These are phyloP conservation scores for Phaeoacremonium minimum DNA, from an alignment of 2,329 filamentous ascomycete genomes.

Conservation along the genomic window DNA sequence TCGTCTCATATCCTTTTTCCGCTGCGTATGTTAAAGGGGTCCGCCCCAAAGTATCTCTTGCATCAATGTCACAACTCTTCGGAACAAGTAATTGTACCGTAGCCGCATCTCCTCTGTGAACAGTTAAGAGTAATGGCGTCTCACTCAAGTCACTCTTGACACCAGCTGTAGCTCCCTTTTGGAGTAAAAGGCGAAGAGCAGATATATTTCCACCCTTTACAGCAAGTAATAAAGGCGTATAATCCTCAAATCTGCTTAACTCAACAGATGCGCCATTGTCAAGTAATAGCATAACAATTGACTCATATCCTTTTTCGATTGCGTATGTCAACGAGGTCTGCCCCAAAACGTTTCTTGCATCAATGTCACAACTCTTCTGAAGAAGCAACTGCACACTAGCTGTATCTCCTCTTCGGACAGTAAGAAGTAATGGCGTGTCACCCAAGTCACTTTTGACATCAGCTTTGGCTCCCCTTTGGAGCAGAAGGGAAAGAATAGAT, in stretches of 20 bases:
- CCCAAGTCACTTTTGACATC: not conserved
- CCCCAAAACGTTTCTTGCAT: not conserved
- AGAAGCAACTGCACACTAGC: not conserved
- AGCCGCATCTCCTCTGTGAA: not conserved
- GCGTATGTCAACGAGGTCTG: not conserved
- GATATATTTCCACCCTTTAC: too few relatives aligned
- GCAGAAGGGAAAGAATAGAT: not conserved
- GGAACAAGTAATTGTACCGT: not conserved
- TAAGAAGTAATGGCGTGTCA: not conserved
- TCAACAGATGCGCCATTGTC: not conserved
- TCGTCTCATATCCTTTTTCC: not conserved
- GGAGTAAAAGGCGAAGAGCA: too few relatives aligned
- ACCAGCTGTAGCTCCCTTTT: too few relatives aligned
- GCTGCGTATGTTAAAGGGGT: not conserved
- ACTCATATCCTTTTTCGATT: not conserved
- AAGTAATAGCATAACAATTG: not conserved
- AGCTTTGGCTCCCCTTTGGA: not conserved
- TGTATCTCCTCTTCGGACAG: not conserved
- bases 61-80: not conserved
- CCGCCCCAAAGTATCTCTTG: not conserved
- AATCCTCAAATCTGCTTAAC: too few relatives aligned
- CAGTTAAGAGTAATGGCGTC: not conserved
- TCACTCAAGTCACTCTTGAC: not conserved
- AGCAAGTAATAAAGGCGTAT: too few relatives aligned
- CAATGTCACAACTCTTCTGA: not conserved